Base-by-base conservation (phyloP, 306 rosid genomes). In the Potentilla sterilis region DNA sequence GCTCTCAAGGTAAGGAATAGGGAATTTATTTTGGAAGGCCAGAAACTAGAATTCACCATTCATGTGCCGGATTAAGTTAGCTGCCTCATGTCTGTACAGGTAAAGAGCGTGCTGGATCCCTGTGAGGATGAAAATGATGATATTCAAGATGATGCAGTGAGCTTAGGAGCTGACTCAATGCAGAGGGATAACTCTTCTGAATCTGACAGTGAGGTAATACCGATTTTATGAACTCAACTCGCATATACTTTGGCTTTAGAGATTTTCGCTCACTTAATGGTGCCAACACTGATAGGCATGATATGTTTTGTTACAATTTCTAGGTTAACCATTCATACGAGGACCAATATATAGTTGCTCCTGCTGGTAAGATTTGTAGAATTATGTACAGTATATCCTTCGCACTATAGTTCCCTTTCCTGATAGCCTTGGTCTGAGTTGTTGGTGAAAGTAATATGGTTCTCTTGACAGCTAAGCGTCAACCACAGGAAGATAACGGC, bases 1-100 rank as follows among this genome's bases (percentile, higher is more conserved):
- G 88, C 93, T 84, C 96, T 92, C 70, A 92, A 92, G 97, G 99
- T 92, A 84, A 81, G 75, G 70, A 77, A 83, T 51, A 40, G 18
- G 9, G 44, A 18, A 9, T 46, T 15, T 70, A 62, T 9, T 57
- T 70, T 51, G 64, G 22, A 71, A 3, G 24, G 19, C 32, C 24
- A 47, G 51, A 52, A 43, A 64, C 66, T 32, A 16, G 66, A 64
- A 55, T 78, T 35, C 12, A 28, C 77, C 80, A 43, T 76, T 65
- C 61, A 22, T 41, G 52, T 14, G 1, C 63, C 67, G 57, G 65
- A 58, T 62, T 34, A 6, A 69, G 11, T 28, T 21, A 37, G 61
- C 64, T 47, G 14, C 4, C 13, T 44, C 3, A 12, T 65, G 21
- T 24, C 22, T 47, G 41, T 78, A 70, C 78, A 87, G 89, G 89